These are phyloP conservation scores for Botrytis squamosa DNA, from an alignment of 2,329 filamentous ascomycete genomes.

Conservation along the genomic window DNA sequence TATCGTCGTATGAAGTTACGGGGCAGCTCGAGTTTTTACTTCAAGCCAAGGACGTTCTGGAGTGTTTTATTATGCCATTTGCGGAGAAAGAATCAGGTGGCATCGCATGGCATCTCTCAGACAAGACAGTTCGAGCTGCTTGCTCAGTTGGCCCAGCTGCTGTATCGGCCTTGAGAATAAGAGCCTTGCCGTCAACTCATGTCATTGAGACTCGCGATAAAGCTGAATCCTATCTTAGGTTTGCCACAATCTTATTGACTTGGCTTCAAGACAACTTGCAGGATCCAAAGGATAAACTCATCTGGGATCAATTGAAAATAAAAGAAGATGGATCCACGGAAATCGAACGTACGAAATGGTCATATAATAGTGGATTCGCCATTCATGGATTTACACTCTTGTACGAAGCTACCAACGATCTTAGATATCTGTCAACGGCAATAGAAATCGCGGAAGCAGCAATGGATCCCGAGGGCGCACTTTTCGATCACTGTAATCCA, in stretches of 20 bases:
- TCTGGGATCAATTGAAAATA: slow-evolving; percentile 28
- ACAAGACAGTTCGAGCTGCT: slow-evolving; percentile 25
- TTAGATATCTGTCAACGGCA: slow-evolving; percentile 23
- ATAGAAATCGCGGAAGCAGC: slow-evolving; percentile 27
- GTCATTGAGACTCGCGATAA: background rate
- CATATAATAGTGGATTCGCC: slow-evolving; percentile 30
- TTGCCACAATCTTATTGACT: slow-evolving; percentile 14
- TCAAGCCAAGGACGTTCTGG: slow-evolving; percentile 26
- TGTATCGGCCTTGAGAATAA: slow-evolving; percentile 26
- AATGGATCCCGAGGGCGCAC: slow-evolving; percentile 18
- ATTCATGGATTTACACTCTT: slow-evolving; percentile 29
- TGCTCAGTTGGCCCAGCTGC: slow-evolving; percentile 29
- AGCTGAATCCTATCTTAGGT: background rate
- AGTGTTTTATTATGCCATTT: slow-evolving; percentile 26
- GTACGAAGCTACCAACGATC: slow-evolving; percentile 20
- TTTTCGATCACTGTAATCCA: slow-evolving; percentile 26
- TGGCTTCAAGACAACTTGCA: slow-evolving; percentile 23
- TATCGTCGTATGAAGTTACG: slow-evolving; percentile 26
- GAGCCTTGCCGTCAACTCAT: background rate
- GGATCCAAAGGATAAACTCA: slow-evolving; percentile 28
- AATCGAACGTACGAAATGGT: slow-evolving; percentile 30
- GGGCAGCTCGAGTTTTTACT: slow-evolving; percentile 20
- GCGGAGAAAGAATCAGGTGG: slow-evolving; percentile 23
- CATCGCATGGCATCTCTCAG: slow-evolving; percentile 29
- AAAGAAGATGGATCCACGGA: slow-evolving; percentile 24